Evolutionary conservation across 2,329 filamentous ascomycete genomes (phyloP).

Genomic region (Curvularia eragrostidis): DNA sequence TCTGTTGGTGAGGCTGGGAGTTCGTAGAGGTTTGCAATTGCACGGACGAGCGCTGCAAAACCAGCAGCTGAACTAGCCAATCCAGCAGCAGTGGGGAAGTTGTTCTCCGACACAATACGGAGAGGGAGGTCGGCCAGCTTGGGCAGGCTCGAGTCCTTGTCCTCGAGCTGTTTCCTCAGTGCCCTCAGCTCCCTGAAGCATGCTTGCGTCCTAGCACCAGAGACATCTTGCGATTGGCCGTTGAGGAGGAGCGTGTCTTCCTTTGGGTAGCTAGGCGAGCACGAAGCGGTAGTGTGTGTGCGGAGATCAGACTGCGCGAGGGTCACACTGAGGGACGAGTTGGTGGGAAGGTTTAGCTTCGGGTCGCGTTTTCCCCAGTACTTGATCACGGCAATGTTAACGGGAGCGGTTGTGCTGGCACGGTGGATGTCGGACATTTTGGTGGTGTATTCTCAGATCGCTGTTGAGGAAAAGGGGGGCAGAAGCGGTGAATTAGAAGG

Average conservation of each 20-base stretch:
- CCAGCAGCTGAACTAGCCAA: slow-evolving; percentile 73
- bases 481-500: slow-evolving; percentile 17
- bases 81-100: slow-evolving; percentile 97
- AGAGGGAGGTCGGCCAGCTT: slow-evolving; percentile 79
- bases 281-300: slow-evolving; percentile 94
- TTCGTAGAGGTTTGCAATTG: slow-evolving; percentile 90
- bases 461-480: not conserved
- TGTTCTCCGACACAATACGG: slow-evolving; percentile 93
- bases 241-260: slow-evolving; percentile 84
- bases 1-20: slow-evolving; percentile 81
- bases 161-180: slow-evolving; percentile 78
- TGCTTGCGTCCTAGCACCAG: slow-evolving; percentile 88
- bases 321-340: slow-evolving; percentile 96
- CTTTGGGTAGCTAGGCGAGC: slow-evolving; percentile 72
- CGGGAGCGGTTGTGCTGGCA: slow-evolving; percentile 93
- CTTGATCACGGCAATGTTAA: slow-evolving; percentile 98
- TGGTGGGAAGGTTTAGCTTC: slow-evolving; percentile 94
- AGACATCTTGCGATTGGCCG: slow-evolving; percentile 79
- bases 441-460: slow-evolving; percentile 4
- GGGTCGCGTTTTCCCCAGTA: slow-evolving; percentile 98
- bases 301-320: slow-evolving; percentile 92
- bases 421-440: slow-evolving; percentile 71
- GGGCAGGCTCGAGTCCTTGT: slow-evolving; percentile 73
- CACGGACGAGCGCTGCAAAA: slow-evolving; percentile 73
- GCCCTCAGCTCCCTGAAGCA: slow-evolving; percentile 87